Base-by-base conservation (phyloP, 2,329 filamentous ascomycete species). In the Dactylellina sp. region DNA sequence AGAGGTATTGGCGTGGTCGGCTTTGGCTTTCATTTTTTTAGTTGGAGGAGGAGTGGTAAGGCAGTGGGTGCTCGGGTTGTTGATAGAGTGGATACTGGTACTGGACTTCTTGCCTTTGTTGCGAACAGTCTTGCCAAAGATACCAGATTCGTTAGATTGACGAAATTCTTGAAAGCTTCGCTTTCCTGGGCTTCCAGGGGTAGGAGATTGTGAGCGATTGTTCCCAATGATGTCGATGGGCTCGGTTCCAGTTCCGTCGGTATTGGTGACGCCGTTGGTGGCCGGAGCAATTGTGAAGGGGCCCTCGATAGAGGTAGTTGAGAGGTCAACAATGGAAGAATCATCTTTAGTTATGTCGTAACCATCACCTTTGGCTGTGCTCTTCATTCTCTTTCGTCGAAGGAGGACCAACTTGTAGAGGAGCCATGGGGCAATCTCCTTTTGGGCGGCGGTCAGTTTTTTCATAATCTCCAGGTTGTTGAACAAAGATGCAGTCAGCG, bases 391-490 rank as follows among this genome's bases (percentile, higher is more conserved):
- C 22, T 72, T 72, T n/a, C 68, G 68, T 16, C 68, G 52, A 9
- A 72, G 60, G 6, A 72, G 46, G 6, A 35, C 53, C 9, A 72
- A 20, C 24, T 65, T 72, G 28, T 72, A 72, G 1, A 72, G 12
- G 1, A 72, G 39, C 68, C 68, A 72, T n/a, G 68, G 68, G 0
- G 68, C 44, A 14, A 56, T 37, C 7, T 39, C 47, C 22, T 55
- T 47, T 18, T 72, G 28, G 1, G 16, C 6, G n/a, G 47, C 59
- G 12, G 47, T 42, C 14, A 72, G 28, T 16, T 72, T 72, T 9
- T 22, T 18, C 24, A 61, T 5, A 1, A 65, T 35, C 7, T 32
- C 25, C 3, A 2, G 4, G n/a, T 65, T 37, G 0, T 60, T 2
- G 9, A 24, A 7, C 1, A 72, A n/a, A 14, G 28, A 42, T 6